Evolutionary conservation across 2,329 filamentous ascomycete genomes (phyloP).

Genomic region (Epicoccum sorghinum): DNA sequence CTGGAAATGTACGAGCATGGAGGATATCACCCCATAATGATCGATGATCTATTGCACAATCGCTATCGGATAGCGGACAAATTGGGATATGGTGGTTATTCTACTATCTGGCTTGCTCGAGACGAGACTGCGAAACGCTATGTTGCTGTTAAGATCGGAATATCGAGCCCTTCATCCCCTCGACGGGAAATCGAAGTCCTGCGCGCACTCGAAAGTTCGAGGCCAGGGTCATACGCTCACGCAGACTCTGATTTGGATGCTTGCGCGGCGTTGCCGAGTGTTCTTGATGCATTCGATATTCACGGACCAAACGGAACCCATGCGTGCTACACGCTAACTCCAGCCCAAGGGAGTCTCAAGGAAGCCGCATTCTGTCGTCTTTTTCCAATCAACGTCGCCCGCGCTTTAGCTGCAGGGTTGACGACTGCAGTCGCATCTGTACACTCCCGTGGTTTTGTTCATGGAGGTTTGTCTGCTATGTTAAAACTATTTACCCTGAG

Average conservation of each 20-base stretch:
- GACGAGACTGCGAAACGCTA: constrained; percentile 16
- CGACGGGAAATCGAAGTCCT: constrained; percentile 15
- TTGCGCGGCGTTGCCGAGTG: constrained; percentile 1
- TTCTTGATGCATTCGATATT: constrained; percentile 14
- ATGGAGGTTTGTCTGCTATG: constrained; percentile 11
- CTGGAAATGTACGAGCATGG: constrained; percentile 21
- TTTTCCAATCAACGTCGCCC: constrained; percentile 18
- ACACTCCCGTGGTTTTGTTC: constrained; percentile 15
- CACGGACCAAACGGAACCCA: constrained; percentile 17
- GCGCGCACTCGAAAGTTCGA: constrained; percentile 6
- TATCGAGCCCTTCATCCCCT: constrained; percentile 11
- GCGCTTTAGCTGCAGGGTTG: constrained; percentile 15
- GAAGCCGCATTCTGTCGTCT: constrained; percentile 19
- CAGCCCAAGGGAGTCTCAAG: constrained; percentile 16
- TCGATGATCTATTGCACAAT: constrained; percentile 25
- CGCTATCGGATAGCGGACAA: constrained; percentile 29
- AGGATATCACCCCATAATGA: constrained; percentile 24
- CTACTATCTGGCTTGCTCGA: constrained; percentile 29
- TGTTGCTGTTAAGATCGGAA: constrained; percentile 19
- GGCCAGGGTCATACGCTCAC: constrained; percentile 7
- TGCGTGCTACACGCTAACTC: constrained; percentile 14
- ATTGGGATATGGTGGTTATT: constrained; percentile 27
- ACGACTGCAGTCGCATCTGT: constrained; percentile 13
- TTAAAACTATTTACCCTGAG: not conserved
- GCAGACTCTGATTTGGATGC: not conserved